Evolutionary conservation across 169 alveolate species (phyloP).

Genomic region (Plasmodium blacklocki): DNA sequence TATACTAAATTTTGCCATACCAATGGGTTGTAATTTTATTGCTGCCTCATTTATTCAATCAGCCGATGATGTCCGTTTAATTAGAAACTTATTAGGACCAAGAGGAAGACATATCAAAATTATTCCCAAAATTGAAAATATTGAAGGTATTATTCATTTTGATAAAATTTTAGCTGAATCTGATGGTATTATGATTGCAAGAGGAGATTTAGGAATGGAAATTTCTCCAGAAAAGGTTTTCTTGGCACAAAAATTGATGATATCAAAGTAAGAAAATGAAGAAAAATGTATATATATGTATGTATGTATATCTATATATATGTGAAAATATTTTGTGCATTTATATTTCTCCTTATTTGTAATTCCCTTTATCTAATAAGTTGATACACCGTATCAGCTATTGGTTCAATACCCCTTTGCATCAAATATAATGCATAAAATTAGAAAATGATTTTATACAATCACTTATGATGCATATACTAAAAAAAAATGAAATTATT

Average conservation of each 20-base stretch:
- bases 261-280: constrained; percentile 86
- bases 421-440: constrained; percentile 21
- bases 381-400: no score
- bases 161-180: constrained; percentile 95
- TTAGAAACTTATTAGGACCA: constrained; percentile 86
- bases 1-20: constrained; percentile 96
- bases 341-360: constrained; percentile 23
- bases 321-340: background rate
- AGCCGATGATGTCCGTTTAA: constrained; percentile 85
- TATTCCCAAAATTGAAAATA: constrained; percentile 97
- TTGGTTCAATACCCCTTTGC: background rate
- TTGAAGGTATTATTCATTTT: constrained; percentile 96
- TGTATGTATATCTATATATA: background rate
- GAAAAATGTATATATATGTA: background rate
- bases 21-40: constrained; percentile 95
- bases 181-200: constrained; percentile 99
- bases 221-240: constrained; percentile 98
- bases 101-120: constrained; percentile 95
- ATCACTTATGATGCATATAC: constrained; percentile 47
- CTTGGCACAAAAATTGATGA: constrained; percentile 97
- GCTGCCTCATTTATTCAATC: constrained; percentile 94
- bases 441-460: constrained; percentile 29
- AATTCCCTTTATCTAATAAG: no score
- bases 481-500: constrained; percentile 18
- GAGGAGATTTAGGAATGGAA: constrained; percentile 99